Base-by-base conservation (phyloP, 1,284 basidiomycete genomes). In the Mycosarcoma mackinlayi region DNA sequence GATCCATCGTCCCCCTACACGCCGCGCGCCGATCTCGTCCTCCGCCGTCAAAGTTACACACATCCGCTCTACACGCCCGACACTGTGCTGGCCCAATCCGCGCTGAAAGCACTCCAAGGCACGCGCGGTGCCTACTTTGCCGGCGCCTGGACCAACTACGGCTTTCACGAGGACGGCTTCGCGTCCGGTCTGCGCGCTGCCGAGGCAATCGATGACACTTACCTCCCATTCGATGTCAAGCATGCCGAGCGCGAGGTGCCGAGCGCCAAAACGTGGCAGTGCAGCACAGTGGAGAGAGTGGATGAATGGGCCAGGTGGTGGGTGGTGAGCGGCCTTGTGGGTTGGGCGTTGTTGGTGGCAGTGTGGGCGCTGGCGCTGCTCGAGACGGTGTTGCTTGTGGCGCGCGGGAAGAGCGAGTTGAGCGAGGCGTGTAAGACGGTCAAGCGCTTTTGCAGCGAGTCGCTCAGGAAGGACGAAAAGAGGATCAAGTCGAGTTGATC, bases 111-210 rank as follows among this genome's bases (percentile, higher is more conserved):
- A 21, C 90, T 92, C 47, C 91, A 92, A 82, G 88, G 88, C 73
- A 86, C 79, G 19, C 23, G 55, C 1, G 86, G 87, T 1, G 86
- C 92, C 56, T 87, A 88, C 16, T 93, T 88, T 78, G 89, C 88
- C 2, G 90, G 91, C n/a, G 92, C 91, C 6, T 93, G 90, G 86
- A 86, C 89, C 41, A 87, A 88, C 53, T 92, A 91, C 73, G 91
- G 83, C 7, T 81, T 91, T 84, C 91, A 92, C 83, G 90, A 92
- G 83, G 91, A 92, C 75, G 91, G 90, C 4, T 92, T 92, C 83
- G 87, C 89, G 0, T 88, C 81, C 0, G 84, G 84, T 0, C 69
- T 86, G 47, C 74, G 75, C 3, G 83, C 82, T 6, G 56, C 71
- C 10, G 61, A 63, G 6, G 76, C 78, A 5, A 83, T 85, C 31